Conservation (phyloP, 257 asterid genomes). For the Solanum lycopersicoides region DNA sequence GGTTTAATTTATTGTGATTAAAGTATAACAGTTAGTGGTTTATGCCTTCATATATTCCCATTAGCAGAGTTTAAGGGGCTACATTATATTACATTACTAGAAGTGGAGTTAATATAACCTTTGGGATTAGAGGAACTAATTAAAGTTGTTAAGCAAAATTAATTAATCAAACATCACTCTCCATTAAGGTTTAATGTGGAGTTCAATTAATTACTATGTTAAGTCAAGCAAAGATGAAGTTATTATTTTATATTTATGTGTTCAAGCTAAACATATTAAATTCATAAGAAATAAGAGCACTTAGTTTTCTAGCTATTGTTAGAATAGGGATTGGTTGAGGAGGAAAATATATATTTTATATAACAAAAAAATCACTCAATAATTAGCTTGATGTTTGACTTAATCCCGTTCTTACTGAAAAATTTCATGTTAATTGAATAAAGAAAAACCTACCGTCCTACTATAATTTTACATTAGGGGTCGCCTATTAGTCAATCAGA, state of each 20-base stretch:
- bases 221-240: neutral
- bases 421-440: no score
- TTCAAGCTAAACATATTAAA: neutral
- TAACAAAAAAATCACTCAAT: neutral
- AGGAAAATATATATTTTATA: neutral
- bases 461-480: no score
- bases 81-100: neutral
- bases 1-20: neutral
- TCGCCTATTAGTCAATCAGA: no score
- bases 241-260: neutral
- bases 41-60: neutral
- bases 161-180: neutral
- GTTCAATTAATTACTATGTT: neutral
- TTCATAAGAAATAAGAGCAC: neutral
- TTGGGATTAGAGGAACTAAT: neutral
- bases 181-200: neutral
- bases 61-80: neutral
- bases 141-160: neutral
- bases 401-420: no score
- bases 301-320: neutral
- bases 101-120: neutral
- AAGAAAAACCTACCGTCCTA: no score
- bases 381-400: neutral
- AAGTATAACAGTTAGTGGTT: neutral
- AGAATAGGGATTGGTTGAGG: neutral